Conservation (phyloP, 495 filamentous ascomycete species). For the Filosporella fistucella region DNA sequence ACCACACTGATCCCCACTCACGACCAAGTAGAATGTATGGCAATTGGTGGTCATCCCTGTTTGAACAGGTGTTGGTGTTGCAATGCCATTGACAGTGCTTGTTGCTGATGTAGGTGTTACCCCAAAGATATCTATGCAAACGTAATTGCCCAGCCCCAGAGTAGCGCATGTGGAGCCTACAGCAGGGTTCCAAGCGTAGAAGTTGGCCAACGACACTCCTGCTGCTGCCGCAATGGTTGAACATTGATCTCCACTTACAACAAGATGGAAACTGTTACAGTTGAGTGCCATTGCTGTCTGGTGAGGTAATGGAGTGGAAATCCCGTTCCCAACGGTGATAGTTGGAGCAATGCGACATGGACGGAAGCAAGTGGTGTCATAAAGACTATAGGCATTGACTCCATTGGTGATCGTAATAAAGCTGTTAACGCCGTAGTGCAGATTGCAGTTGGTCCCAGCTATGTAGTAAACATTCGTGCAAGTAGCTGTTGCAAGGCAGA, state of each 20-base stretch:
- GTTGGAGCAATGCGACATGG: too few species aligned
- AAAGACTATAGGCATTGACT: too few species aligned
- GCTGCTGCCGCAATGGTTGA: conserved; percentile 26
- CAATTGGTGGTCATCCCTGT: neutral
- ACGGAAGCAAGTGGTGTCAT: too few species aligned
- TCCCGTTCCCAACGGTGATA: too few species aligned
- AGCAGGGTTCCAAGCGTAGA: conserved; percentile 30
- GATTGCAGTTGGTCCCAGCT: too few species aligned
- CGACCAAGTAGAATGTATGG: neutral
- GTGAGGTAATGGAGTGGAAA: neutral
- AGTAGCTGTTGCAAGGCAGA: too few species aligned
- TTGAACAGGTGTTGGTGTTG: neutral
- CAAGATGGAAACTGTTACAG: conserved; percentile 39
- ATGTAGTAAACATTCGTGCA: too few species aligned
- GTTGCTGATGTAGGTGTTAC: neutral
- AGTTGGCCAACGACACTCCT: conserved; percentile 25
- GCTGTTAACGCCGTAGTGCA: too few species aligned
- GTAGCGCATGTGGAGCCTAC: conserved; percentile 14
- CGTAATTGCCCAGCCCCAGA: neutral
- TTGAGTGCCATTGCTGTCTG: too few species aligned
- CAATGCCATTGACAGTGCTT: neutral
- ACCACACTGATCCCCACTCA: neutral
- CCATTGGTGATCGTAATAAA: too few species aligned
- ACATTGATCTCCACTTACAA: conserved; percentile 36
- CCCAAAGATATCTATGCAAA: neutral